Conservation (phyloP, 2,329 filamentous ascomycete genomes). For the Cadophora luteo-olivacea region DNA sequence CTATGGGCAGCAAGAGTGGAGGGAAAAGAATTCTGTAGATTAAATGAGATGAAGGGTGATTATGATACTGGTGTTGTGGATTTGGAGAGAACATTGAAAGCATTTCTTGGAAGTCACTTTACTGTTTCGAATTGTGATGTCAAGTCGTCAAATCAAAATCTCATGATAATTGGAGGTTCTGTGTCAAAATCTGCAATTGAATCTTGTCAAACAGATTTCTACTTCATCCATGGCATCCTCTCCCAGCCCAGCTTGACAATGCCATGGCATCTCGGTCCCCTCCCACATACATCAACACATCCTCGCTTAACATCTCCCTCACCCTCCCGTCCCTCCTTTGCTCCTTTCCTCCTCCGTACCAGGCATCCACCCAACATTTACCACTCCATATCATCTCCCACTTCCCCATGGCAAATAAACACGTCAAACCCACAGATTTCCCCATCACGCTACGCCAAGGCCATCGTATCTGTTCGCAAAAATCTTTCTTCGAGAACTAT, state of each 20-base stretch:
- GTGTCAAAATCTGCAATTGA: no score
- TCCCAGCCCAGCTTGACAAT: no score
- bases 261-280: no score
- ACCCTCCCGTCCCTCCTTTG: not conserved
- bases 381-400: no score
- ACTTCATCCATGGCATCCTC: no score
- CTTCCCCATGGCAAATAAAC: no score
- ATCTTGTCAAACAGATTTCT: no score
- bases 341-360: not conserved
- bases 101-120: not conserved
- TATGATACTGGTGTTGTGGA: not conserved
- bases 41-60: not conserved
- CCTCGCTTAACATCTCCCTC: not conserved
- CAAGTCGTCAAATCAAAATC: no score
- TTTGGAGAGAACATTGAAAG: not conserved
- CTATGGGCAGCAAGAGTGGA: slow-evolving; percentile 61
- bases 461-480: no score
- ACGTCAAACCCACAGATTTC: not conserved
- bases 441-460: not conserved
- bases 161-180: no score
- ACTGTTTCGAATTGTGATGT: not conserved
- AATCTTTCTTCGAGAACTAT: not conserved
- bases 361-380: not conserved
- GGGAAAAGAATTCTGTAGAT: slow-evolving; percentile 25
- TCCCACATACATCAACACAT: not conserved